Base-by-base conservation (phyloP, 2,329 filamentous ascomycete species). In the Allantophomopsis lycopodina region DNA sequence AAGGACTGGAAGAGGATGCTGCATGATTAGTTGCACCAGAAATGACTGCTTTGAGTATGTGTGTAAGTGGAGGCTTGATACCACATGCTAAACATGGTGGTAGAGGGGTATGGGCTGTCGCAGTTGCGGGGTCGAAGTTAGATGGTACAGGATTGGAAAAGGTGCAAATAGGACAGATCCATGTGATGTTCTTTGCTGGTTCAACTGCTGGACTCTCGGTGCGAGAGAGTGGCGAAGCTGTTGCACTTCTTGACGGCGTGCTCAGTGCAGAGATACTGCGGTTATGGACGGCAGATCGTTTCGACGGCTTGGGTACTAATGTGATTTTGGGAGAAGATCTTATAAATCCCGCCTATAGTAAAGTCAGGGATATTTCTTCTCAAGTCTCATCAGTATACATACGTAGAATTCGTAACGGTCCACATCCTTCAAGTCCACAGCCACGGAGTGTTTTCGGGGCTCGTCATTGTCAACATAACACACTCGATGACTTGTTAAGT, bases 311-410 rank as follows among this genome's bases (percentile, higher is more conserved):
- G 0, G 88, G 84, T 46, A 86, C 75, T 40, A 98, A 63, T 2
- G 85, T 95, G 47, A 98, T 76, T 62, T 98, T 98, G 6, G 91
- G 67, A 2, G 91, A 96, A 1, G 91, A 96, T 56, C 94, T 95
- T 34, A 96, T 64, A 50, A 98, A 96, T 21, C 91, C 84, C 32
- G 85, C 85, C 80, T 86, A 35, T 39, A 46, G 39, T 55, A 41
- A 57, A 50, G 38, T 45, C 23, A 42, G 16, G 31, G 28, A 32
- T 7, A 3, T 3, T 28, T 2, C n/a, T n/a, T n/a, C n/a, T 30
- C 38, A 16, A 21, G 37, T 17, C 35, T 35, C 35, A 40, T 34
- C 38, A 36, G 23, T 32, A 33, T 38, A 46, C 66, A 50, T 68
- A 84, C 83, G 61, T 94, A 94, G 62, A 86, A 88, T 49, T 98